A percentile compares a stretch with the other conserved stretches of the same genome.
These are phyloP conservation scores for Termitomyces sp. DNA, from an alignment of 768 basidiomycete genomes.

Conservation along the genomic window DNA sequence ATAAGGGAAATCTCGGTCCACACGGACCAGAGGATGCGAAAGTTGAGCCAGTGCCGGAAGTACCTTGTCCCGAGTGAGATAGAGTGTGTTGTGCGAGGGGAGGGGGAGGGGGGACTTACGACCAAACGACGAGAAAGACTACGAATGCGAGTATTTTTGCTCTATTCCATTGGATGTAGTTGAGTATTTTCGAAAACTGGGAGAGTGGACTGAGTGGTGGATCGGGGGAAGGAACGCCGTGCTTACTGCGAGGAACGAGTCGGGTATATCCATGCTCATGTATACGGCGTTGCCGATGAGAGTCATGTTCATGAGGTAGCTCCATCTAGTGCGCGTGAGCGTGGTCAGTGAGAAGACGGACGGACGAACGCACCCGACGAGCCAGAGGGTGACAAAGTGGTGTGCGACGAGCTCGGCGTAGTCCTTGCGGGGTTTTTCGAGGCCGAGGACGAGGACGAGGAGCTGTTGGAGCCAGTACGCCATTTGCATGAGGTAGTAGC, in stretches of 20 bases:
- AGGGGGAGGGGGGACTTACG: conserved; percentile 48
- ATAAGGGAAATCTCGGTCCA: conserved; percentile 72
- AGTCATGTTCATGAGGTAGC: conserved; percentile 76
- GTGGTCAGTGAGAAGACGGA: too few species aligned
- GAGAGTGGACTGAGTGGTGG: not conserved
- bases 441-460: conserved; percentile 71
- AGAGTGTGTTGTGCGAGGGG: not conserved
- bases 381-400: conserved; percentile 92
- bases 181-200: conserved; percentile 82
- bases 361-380: conserved; percentile 66
- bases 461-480: conserved; percentile 96
- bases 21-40: conserved; percentile 83
- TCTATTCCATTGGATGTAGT: conserved; percentile 72
- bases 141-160: conserved; percentile 61
- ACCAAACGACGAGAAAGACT: conserved; percentile 71
- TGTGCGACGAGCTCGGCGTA: conserved; percentile 83
- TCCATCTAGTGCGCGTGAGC: conserved; percentile 55
- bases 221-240: not conserved
- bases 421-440: conserved; percentile 96
- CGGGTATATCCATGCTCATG: conserved; percentile 96
- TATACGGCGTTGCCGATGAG: conserved; percentile 88
- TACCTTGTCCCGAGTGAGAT: conserved; percentile 48
- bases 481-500: conserved; percentile 90
- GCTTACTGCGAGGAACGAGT: conserved; percentile 79
- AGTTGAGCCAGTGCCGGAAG: conserved; percentile 89